Evolutionary conservation across 2,329 filamentous ascomycete genomes (phyloP).

Genomic region (Blastomyces gilchristii): DNA sequence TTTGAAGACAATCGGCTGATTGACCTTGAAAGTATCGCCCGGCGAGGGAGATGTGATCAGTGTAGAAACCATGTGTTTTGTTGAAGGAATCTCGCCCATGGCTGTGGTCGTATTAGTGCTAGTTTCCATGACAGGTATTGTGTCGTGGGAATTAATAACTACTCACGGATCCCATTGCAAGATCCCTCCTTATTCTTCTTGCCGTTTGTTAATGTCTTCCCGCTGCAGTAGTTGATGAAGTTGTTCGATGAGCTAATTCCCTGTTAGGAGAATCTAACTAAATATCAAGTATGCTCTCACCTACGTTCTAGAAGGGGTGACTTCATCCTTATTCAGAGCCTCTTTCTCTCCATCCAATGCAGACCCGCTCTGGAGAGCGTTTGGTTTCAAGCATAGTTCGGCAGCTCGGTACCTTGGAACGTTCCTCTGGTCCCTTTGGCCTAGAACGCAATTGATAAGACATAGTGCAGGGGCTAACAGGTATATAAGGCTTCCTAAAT

Average conservation of each 20-base stretch:
- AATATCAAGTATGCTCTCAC: constrained; percentile 6
- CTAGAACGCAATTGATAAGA: neutral
- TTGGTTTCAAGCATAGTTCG: neutral
- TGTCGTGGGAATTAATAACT: neutral
- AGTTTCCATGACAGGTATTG: neutral
- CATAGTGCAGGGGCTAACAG: neutral
- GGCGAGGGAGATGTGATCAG: constrained; percentile 41
- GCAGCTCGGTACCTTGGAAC: neutral
- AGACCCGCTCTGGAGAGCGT: neutral
- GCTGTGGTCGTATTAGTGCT: constrained; percentile 12
- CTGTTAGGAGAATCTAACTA: neutral
- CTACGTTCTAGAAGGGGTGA: neutral
- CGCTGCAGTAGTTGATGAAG: constrained; percentile 50
- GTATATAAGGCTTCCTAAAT: neutral
- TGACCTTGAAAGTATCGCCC: constrained; percentile 29
- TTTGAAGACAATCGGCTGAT: constrained; percentile 37
- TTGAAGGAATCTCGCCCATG: constrained; percentile 45
- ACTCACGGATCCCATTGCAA: constrained; percentile 42
- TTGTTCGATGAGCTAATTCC: constrained; percentile 25
- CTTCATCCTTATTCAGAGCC: neutral
- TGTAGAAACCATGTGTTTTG: constrained; percentile 44
- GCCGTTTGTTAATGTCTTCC: constrained; percentile 45
- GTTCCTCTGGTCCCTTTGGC: neutral
- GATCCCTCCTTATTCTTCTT: constrained; percentile 40
- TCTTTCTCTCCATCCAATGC: neutral